These are phyloP conservation scores for Heimioporus sp. DNA, from an alignment of 768 basidiomycete species.

Conservation along the genomic window DNA sequence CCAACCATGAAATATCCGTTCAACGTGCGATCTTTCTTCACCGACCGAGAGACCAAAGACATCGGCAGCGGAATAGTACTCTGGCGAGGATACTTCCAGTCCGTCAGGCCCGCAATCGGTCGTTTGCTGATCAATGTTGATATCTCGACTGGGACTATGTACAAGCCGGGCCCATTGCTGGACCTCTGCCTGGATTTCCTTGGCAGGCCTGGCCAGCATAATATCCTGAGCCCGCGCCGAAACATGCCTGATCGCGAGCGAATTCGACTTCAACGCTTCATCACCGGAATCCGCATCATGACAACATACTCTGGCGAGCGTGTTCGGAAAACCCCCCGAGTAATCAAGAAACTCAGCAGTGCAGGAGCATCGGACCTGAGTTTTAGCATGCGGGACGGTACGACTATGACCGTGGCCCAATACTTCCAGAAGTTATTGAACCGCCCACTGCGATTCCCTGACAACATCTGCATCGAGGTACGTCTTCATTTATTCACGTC, in stretches of 20 bases:
- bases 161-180: slow-evolving; percentile 59
- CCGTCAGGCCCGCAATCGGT: slow-evolving; percentile 64
- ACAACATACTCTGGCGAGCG: slow-evolving; percentile 40
- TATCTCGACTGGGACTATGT: slow-evolving; percentile 76
- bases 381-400: slow-evolving; percentile 60
- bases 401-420: slow-evolving; percentile 52
- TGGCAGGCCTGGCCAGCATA: slow-evolving; percentile 27
- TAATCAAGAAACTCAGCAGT: slow-evolving; percentile 57
- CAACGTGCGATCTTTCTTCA: slow-evolving; percentile 76
- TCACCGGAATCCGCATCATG: slow-evolving; percentile 50
- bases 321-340: slow-evolving; percentile 46
- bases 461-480: slow-evolving; percentile 69
- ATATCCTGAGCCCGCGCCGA: slow-evolving; percentile 38
- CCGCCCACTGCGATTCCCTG: slow-evolving; percentile 54
- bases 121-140: slow-evolving; percentile 73
- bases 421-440: slow-evolving; percentile 59
- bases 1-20: slow-evolving; percentile 67
- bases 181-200: slow-evolving; percentile 58
- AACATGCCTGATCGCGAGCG: slow-evolving; percentile 52
- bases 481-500: slow-evolving; percentile 10
- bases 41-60: slow-evolving; percentile 45
- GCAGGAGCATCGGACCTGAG: slow-evolving; percentile 51
- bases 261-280: slow-evolving; percentile 52
- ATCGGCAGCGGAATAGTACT: slow-evolving; percentile 66
- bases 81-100: slow-evolving; percentile 83